Conservation (phyloP, 768 basidiomycete species). For the Suillus cothurnatus region DNA sequence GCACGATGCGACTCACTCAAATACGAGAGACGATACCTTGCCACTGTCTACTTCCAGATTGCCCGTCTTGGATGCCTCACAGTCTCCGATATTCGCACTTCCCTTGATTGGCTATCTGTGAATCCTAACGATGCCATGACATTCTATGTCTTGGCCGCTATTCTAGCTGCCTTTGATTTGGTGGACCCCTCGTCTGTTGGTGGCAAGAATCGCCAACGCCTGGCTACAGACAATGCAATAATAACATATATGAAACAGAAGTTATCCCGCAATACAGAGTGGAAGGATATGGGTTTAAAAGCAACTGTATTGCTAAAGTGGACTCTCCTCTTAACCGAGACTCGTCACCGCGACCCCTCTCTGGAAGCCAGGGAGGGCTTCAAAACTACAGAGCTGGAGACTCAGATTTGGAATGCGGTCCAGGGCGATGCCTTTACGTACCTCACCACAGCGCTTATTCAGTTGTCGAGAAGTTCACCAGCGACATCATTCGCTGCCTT, state of each 20-base stretch:
- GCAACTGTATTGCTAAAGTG: slow-evolving; percentile 81
- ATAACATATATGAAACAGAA: slow-evolving; percentile 63
- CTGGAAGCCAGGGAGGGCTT: slow-evolving; percentile 68
- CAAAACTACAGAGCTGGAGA: slow-evolving; percentile 79
- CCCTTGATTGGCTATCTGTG: slow-evolving; percentile 71
- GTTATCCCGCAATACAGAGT: slow-evolving; percentile 51
- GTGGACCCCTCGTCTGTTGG: slow-evolving; percentile 53
- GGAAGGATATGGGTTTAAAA: slow-evolving; percentile 73
- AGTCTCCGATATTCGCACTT: slow-evolving; percentile 57
- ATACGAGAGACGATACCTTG: slow-evolving; percentile 71
- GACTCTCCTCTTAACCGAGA: slow-evolving; percentile 83
- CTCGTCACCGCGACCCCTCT: slow-evolving; percentile 65
- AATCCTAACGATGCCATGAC: slow-evolving; percentile 71
- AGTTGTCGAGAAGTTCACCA: slow-evolving; percentile 40
- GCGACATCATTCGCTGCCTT: slow-evolving; percentile 41
- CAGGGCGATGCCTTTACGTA: slow-evolving; percentile 82
- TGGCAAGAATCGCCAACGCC: slow-evolving; percentile 46
- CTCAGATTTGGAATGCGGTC: slow-evolving; percentile 79
- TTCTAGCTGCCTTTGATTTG: slow-evolving; percentile 68
- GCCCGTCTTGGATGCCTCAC: slow-evolving; percentile 64
- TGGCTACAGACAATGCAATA: slow-evolving; percentile 49
- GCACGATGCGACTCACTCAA: slow-evolving; percentile 73
- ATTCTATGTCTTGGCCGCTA: slow-evolving; percentile 65
- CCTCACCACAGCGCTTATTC: slow-evolving; percentile 60
- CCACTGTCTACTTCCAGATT: slow-evolving; percentile 62